Base-by-base conservation (phyloP, 2,329 filamentous ascomycete species). In the Botrytis sinoallii region DNA sequence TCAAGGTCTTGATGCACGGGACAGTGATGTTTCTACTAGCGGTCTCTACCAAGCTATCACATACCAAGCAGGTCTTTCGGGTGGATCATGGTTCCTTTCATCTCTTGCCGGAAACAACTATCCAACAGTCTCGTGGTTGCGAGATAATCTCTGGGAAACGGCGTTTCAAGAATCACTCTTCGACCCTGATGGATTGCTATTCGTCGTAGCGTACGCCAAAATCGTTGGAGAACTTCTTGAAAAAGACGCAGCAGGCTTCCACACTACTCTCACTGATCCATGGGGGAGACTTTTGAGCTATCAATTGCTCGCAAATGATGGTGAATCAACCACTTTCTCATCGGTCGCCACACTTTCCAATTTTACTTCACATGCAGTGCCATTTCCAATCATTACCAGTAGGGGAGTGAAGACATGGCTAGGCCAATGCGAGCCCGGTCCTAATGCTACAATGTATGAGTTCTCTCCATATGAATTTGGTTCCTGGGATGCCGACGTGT, bases 391-490 rank as follows among this genome's bases (percentile, higher is more conserved):
- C 73, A 84, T 86, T 57, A 85, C 84, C 1, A 79, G 83, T 7
- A 76, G 83, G 14, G 82, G 82, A 29, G 80, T 82, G 40, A 81
- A 82, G 66, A 81, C 79, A 48, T 80, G 75, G 64, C 74, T 79
- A 9, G 82, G 82, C 38, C 79, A 83, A 74, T 86, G 85, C 76
- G 40, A 69, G 2, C 83, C 78, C 8, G 76, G 75, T 4, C 72
- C 75, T 32, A 90, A 91, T 81, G 86, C 88, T 22, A 89, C 89
- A 66, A 85, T 89, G 38, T 92, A 87, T 77, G 91, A 92, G 77
- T 89, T 92, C 81, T 86, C 85, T 75, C 89, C 91, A 1, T 92
- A 86, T 81, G 90, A 92, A 80, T 88, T 91, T 75, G 91, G 91
- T 75, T 87, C 85, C 29, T 92, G 87, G 83, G 90, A 92, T 79